These are phyloP conservation scores for Sindora glabra DNA, from an alignment of 306 rosid genomes.

Conservation along the genomic window DNA sequence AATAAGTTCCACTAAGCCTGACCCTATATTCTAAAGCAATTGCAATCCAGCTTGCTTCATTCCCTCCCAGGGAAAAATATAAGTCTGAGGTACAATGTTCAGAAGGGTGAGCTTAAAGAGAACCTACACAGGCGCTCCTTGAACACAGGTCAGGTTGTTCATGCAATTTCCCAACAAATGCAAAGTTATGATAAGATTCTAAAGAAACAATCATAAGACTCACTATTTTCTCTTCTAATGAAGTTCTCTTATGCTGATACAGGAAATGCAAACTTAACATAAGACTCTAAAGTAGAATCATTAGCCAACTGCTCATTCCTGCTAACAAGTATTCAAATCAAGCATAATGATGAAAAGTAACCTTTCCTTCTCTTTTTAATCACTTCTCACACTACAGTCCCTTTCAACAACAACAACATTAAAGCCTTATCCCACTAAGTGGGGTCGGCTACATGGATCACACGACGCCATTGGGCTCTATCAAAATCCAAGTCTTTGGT, in stretches of 20 bases:
- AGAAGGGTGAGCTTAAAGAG: background rate
- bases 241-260: too few relatives aligned
- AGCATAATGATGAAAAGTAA: conserved; percentile 2
- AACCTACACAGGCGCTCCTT: background rate
- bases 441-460: too few relatives aligned
- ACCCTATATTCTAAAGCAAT: background rate
- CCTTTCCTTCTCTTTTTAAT: background rate
- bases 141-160: background rate
- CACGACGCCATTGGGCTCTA: too few relatives aligned
- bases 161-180: background rate
- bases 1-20: background rate
- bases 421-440: too few relatives aligned
- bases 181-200: too few relatives aligned
- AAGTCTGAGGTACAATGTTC: background rate
- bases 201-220: too few relatives aligned
- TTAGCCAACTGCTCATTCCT: background rate
- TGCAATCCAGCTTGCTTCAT: background rate
- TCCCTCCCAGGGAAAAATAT: background rate
- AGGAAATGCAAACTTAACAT: too few relatives aligned
- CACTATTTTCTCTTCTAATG: too few relatives aligned
- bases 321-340: conserved; percentile 1
- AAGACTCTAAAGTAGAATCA: background rate
- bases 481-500: too few relatives aligned
- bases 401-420: too few relatives aligned
- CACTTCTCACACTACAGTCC: background rate